Evolutionary conservation across 192 early-diverging fungal genomes (phyloP).

Genomic region (Coemansia sp.): DNA sequence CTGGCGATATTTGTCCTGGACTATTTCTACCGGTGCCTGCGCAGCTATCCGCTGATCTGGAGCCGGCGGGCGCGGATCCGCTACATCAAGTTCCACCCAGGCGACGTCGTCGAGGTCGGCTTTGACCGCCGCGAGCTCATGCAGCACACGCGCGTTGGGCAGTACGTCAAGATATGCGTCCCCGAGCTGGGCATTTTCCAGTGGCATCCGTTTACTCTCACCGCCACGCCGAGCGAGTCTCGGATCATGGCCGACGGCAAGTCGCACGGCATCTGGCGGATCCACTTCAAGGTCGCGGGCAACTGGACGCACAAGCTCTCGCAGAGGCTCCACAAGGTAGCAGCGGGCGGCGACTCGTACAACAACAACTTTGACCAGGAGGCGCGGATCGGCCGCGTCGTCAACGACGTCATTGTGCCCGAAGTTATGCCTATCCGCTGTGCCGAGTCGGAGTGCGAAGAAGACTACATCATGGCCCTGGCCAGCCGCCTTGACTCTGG

Average conservation of each 20-base stretch:
- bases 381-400: constrained; percentile 48
- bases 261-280: constrained; percentile 55
- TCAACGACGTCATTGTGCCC: constrained; percentile 42
- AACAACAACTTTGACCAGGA: constrained; percentile 54
- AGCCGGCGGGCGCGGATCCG: constrained; percentile 59
- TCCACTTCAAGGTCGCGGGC: constrained; percentile 79
- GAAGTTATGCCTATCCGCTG: constrained; percentile 41
- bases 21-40: constrained; percentile 64
- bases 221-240: constrained; percentile 75
- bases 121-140: constrained; percentile 62
- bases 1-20: constrained; percentile 60
- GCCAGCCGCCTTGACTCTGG: constrained; percentile 41
- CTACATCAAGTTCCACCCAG: constrained; percentile 75
- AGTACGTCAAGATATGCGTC: constrained; percentile 78
- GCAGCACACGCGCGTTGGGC: constrained; percentile 62
- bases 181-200: constrained; percentile 76
- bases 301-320: constrained; percentile 76
- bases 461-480: constrained; percentile 44
- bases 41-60: constrained; percentile 53
- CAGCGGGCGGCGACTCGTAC: constrained; percentile 49
- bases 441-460: constrained; percentile 22
- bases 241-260: constrained; percentile 61
- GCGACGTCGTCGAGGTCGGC: constrained; percentile 74
- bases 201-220: constrained; percentile 86
- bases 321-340: constrained; percentile 60